Evolutionary conservation across 2,329 filamentous ascomycete genomes (phyloP), one percentile per base, ranked within the genome.

Genomic region (Ophiostoma tasmaniense): DNA sequence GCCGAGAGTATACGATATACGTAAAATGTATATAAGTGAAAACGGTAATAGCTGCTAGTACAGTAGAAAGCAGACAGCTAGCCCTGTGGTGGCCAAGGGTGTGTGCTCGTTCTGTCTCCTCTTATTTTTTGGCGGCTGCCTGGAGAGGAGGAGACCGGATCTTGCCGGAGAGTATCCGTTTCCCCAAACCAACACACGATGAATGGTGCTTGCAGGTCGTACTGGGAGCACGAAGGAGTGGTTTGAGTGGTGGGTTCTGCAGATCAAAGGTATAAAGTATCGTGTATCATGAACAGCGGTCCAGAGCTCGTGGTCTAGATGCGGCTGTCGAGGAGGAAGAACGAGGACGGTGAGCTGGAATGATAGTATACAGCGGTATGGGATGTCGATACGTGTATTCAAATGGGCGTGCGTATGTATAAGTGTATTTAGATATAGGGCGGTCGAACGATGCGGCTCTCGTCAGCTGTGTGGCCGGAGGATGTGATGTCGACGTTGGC

Each of bases 91-190:
- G 61, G 28, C 30, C 30, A 35, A n/a, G 59, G 17, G n/a, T 55
- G n/a, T 55, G 22, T 55, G 50, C 17, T 25, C 50, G 42, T 25
- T 55, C 50, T 22, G 50, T 39, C 39, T 61, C 64, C 52, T 59
- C 62, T 64, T 64, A 37, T 64, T 64, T 55, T 69, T 70, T 67
- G 67, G 42, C 65, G 67, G 67, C 69, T 70, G 69, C 69, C 69
- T 70, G 67, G 67, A 68, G 39, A 64, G 30, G 39, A 64, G 30
- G 20, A 22, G 52, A 37, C 65, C 52, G 66, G 61, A 61, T 67
- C 25, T 62, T 64, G 69, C 61, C 66, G 45, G n/a, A n/a, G 59
- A 39, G 39, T 39, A 3, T 4, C 50, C 50, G 50, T 55, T 55
- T 55, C 28, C 25, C 59, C 59, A 62, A 62, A 4, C 30, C 59